phyloP scores from a whole-genome alignment of 2,329 filamentous ascomycete species.

The Elsinoe ampelina region DNA sequence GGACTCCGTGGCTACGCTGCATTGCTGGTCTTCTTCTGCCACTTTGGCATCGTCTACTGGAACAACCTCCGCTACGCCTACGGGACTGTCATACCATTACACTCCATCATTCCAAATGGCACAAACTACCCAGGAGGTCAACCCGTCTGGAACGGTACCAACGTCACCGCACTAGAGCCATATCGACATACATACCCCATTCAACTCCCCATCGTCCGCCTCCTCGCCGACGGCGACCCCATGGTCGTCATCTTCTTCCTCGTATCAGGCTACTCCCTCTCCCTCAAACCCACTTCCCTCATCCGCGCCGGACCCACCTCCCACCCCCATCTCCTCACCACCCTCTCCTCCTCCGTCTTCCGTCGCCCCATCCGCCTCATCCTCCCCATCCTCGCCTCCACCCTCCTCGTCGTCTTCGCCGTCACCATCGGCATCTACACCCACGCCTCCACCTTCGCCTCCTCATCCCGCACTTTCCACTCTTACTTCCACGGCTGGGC shows the following conservation, averaged over 20 bases:
- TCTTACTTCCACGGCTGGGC: constrained; percentile 16
- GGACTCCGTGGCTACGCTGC: constrained; percentile 59
- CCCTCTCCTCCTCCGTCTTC: constrained; percentile 18
- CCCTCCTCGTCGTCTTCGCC: constrained; percentile 17
- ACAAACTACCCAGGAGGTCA: constrained; percentile 21
- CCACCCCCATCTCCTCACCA: constrained; percentile 15
- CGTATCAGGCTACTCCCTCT: constrained; percentile 52
- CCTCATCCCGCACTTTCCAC: constrained; percentile 6
- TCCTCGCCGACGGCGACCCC: constrained; percentile 47
- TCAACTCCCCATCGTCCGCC: constrained; percentile 46
- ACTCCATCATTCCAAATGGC: constrained; percentile 18
- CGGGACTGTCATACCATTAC: constrained; percentile 13
- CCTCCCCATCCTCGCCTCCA: constrained; percentile 17
- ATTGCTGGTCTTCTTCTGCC: constrained; percentile 55
- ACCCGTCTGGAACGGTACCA: constrained; percentile 20
- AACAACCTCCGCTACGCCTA: constrained; percentile 13
- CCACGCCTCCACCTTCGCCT: constrained; percentile 4
- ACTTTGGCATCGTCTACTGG: constrained; percentile 36
- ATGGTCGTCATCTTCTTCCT: constrained; percentile 55
- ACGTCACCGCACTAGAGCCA: neutral
- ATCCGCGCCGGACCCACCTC: constrained; percentile 25
- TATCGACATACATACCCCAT: constrained; percentile 19
- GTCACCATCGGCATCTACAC: constrained; percentile 5
- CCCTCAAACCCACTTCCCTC: constrained; percentile 29
- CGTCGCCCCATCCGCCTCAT: constrained; percentile 20